Evolutionary conservation across 2,329 filamentous ascomycete genomes (phyloP).

Genomic region (Penicillium corylophilum): DNA sequence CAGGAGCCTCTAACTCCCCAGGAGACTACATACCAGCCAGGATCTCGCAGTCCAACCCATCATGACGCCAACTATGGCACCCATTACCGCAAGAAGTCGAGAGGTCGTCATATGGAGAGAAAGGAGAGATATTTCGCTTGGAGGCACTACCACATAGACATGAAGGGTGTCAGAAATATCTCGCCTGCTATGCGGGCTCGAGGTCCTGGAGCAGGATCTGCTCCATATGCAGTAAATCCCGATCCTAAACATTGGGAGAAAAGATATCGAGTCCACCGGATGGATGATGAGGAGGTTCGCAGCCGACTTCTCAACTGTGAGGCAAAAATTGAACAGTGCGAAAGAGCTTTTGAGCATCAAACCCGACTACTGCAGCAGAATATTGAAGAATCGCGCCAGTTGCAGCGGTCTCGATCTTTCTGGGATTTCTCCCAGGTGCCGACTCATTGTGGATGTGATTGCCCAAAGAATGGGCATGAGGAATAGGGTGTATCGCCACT

Average conservation of each 20-base stretch:
- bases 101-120: slow-evolving; percentile 8
- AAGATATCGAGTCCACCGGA: slow-evolving; percentile 12
- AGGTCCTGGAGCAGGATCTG: not conserved
- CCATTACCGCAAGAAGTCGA: slow-evolving; percentile 1
- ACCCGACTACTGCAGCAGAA: slow-evolving; percentile 22
- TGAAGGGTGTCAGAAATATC: slow-evolving; percentile 1
- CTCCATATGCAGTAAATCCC: no score
- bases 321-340: slow-evolving; percentile 25
- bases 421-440: slow-evolving; percentile 14
- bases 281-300: slow-evolving; percentile 25
- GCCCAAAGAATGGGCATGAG: not conserved
- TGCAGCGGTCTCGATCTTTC: slow-evolving; percentile 9
- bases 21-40: slow-evolving; percentile 19
- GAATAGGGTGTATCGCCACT: not conserved
- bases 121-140: slow-evolving; percentile 4
- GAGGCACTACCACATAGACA: slow-evolving; percentile 7
- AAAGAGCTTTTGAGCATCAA: slow-evolving; percentile 23
- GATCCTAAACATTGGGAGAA: slow-evolving; percentile 7
- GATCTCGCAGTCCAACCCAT: slow-evolving; percentile 17
- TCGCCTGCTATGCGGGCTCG: slow-evolving; percentile 1
- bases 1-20: slow-evolving; percentile 13
- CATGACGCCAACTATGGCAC: slow-evolving; percentile 4
- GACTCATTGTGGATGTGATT: slow-evolving; percentile 10
- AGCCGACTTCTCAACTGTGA: slow-evolving; percentile 31
- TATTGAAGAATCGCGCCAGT: slow-evolving; percentile 7